Evolutionary conservation across 768 basidiomycete genomes (phyloP).

Genomic region (Boletus subcaerulescens): DNA sequence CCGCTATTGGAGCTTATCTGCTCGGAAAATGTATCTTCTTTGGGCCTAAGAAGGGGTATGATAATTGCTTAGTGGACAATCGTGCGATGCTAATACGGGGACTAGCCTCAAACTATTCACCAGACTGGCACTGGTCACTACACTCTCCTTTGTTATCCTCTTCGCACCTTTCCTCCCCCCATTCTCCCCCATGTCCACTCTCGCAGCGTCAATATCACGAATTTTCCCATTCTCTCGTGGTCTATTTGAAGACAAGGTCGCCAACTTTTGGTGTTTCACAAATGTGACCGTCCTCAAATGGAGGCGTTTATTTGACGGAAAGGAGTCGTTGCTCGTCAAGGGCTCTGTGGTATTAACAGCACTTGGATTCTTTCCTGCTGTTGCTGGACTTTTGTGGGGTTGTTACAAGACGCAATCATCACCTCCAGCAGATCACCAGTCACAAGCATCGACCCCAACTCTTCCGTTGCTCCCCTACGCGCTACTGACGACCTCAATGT

Average conservation of each 20-base stretch:
- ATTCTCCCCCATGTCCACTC: constrained; percentile 46
- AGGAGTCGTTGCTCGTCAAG: constrained; percentile 54
- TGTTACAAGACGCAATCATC: constrained; percentile 31
- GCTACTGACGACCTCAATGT: constrained; percentile 76
- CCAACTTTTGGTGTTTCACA: constrained; percentile 96
- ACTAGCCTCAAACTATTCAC: constrained; percentile 53
- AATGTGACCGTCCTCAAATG: constrained; percentile 84
- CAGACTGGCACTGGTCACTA: constrained; percentile 61
- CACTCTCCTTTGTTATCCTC: constrained; percentile 59
- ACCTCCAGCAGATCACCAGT: not conserved
- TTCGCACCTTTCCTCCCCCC: constrained; percentile 81
- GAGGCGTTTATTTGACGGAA: constrained; percentile 42
- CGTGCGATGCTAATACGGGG: not conserved
- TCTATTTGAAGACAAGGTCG: constrained; percentile 93
- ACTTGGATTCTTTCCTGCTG: constrained; percentile 66
- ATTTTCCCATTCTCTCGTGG: constrained; percentile 93
- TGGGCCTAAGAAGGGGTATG: constrained; percentile 69
- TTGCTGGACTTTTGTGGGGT: constrained; percentile 42
- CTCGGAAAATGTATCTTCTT: constrained; percentile 86
- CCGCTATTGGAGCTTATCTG: constrained; percentile 87
- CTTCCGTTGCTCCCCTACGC: constrained; percentile 76
- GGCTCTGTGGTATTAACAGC: constrained; percentile 66
- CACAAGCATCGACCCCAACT: constrained; percentile 44
- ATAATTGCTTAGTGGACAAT: not conserved
- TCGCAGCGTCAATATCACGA: constrained; percentile 67